Evolutionary conservation across 305 asterid species (phyloP), one percentile per base, ranked within the genome.

Genomic region (Petunia hybrid): DNA sequence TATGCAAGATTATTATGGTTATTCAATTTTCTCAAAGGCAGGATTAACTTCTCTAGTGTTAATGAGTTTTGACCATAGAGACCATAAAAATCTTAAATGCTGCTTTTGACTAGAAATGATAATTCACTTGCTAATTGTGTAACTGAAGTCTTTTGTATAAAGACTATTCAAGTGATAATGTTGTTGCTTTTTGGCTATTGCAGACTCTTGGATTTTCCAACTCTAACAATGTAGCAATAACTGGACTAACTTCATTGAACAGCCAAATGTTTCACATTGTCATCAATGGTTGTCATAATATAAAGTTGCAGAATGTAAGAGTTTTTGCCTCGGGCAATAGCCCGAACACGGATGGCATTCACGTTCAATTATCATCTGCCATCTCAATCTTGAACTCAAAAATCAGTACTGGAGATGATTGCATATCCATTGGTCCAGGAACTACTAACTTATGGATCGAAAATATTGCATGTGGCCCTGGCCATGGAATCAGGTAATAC

Each of bases 311-410:
- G n/a, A 36, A 16, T 8, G 6, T 81, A 10, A 82, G 46, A 73
- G 81, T 78, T 42, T 65, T 53, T 16, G 85, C 80, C 14, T 39
- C 79, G 1, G 80, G 80, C 0, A 82, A 82, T 70, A 92, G 92
- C 85, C 94, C 94, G 1, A 92, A 90, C 86, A 92, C 97, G 1
- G 95, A 92, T 51, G 94, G 94, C 3, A 88, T 91, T 53, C 93
- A 92, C 7, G 31, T 82, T 48, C 78, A 76, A 40, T 22, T 40
- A n/a, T 82, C 84, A 4, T 64, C 84, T 10, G 36, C 22, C 0
- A 56, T 82, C 42, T 53, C 69, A 51, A 82, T 82, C 14, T 43
- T 57, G 53, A 36, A 68, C 71, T 65, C 81, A 0, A 68, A 42
- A 14, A 82, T 82, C 36, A 64, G 71, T 42, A 82, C 82, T 4